Base-by-base conservation (phyloP, 2,329 filamentous ascomycete genomes). In the Dactylellina sp. region DNA sequence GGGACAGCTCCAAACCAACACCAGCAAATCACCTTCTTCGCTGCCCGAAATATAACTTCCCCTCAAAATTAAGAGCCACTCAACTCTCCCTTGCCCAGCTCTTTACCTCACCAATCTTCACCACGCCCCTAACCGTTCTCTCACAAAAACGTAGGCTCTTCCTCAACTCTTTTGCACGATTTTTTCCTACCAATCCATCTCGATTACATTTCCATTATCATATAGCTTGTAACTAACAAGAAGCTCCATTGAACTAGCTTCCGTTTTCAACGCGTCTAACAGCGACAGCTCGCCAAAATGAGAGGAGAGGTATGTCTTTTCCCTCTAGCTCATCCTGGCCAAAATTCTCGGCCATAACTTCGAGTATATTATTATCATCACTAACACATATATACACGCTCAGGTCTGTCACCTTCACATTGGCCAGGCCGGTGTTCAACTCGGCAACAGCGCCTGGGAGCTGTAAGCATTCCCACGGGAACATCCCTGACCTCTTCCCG, bases 391-490 rank as follows among this genome's bases (percentile, higher is more conserved):
- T 55, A 25, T 53, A 28, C 28, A 22, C 20, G 5, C 50, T 14
- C 28, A 89, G 87, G 85, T 89, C 80, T 86, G 85, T 80, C 88
- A 89, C 81, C 82, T 89, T 78, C 87, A 89, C 80, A 87, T 89
- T 81, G 88, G 88, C 81, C 88, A 89, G 83, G 88, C 88, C 81
- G 88, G 88, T 81, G 85, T 84, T 63, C 88, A 89, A 84, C 85
- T 89, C 71, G 88, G 88, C 78, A 89, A 89, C 83, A 86, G 85
- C 79, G 88, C 87, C 78, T 89, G 88, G 88, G 87, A 89, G 82
- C 84, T 89, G 88, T 89, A 86, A 77, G 86, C 81, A 65, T 49
- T 28, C 56, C 47, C 46, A 22, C 46, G 22, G 5, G 32, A 18
- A 57, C 46, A 75, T 75, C 53, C 56, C 62, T 76, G 66, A 71